Base-by-base conservation (phyloP, 345 rosid genomes). In the Ceriops zippeliana region DNA sequence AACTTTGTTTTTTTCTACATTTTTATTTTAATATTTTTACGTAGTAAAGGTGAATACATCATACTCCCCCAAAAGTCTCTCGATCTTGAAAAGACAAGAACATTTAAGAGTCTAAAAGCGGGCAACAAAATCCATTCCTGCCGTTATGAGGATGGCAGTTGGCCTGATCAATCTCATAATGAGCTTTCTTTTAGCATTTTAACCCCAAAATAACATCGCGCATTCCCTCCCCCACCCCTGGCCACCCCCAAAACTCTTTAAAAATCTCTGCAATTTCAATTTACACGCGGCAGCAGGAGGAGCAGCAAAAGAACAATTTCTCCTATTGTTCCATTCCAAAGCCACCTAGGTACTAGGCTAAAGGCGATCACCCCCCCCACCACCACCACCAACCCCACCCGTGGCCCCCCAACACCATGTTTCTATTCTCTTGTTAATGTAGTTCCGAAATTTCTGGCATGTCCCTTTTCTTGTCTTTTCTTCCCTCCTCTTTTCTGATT, bases 41-140 rank as follows among this genome's bases (percentile, higher is more conserved):
- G 59, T 52, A 52, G 35, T 61, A 15, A 37, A 30, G 52, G 26
- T 38, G 35, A 34, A 49, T 49, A 11, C 1, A 38, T 58, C 1
- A 38, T 58, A 51, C 28, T 34, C 42, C 76, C 76, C 54, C 62
- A 54, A 67, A 67, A 52, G 30, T 54, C 77, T 73, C 67, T 19
- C 63, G 5, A 67, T 73, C 68, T 52, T 66, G 9, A 52, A 65
- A 66, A 42, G 65, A 73, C 57, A 2, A 20, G 42, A 38, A 32
- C 19, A 28, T 16, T 46, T 62, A 63, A 52, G 38, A 53, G 53
- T 52, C 27, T 30, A 11, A 42, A 30, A 32, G 35, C 35, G 5
- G 7, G 7, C 58, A 54, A 35, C 21, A 35, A 42, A 13, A 42
- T 61, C 4, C 51, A 32, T 21, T 32, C 59, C 59, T 34, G 15